Base-by-base conservation (phyloP, 2,329 filamentous ascomycete species). In the Anthostomella pinea region DNA sequence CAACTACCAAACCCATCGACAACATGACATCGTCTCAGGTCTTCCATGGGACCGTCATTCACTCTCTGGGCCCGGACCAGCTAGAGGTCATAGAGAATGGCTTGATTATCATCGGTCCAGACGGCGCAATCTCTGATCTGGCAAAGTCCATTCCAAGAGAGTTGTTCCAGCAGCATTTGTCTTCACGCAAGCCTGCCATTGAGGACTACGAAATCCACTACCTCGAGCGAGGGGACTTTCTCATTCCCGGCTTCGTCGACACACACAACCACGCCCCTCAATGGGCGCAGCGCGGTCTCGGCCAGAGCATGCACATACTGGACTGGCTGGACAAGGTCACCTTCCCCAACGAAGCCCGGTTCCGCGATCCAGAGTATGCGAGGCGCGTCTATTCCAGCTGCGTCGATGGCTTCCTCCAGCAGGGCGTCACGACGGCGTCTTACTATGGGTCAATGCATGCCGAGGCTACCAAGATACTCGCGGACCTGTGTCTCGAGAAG, bases 221-320 rank as follows among this genome's bases (percentile, higher is more conserved):
- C 17, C 61, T 76, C 3, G 30, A 48, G 2, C 60, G 53, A 6
- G 67, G 66, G 24, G 59, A 75, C 29, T 78, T 81, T 48, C 57
- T 81, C 30, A 70, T 79, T 38, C 77, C 78, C 0, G 76, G 77
- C 27, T 74, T 81, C 49, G 64, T 85, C 35, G 81, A 85, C 61
- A 83, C 79, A 1, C 81, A 85, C 57, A 82, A 81, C 42, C 81
- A 85, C 51, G 81, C 81, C 0, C 80, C 81, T 24, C 70, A 77
- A 47, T 74, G 68, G 66, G 59, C 67, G 10, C 66, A 68, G 57
- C 62, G 69, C 16, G 68, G 72, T 18, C 59, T 73, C 4, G 68
- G 69, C 5, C 68, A 73, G 48, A 64, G 72, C 27, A 62, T 72
- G 56, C 67, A 75, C 42, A 73, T 77, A 41, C 63, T 81, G 6